Evolutionary conservation across 2,329 filamentous ascomycete genomes (phyloP).

Genomic region (Aspergillus sp.): DNA sequence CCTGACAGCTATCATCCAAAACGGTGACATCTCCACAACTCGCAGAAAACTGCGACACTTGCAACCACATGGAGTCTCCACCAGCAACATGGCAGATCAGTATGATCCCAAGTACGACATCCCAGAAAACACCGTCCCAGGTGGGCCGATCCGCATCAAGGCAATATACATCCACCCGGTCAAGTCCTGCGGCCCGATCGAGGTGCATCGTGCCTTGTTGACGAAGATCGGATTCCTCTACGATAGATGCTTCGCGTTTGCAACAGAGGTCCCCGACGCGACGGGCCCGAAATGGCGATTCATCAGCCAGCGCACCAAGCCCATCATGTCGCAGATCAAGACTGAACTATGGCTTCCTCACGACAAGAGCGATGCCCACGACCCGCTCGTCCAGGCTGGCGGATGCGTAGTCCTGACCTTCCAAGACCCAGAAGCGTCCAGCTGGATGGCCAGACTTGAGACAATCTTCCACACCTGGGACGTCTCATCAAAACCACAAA

Average conservation of each 20-base stretch:
- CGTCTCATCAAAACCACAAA: background rate
- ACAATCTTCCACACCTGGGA: background rate
- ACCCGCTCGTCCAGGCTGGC: conserved; percentile 13
- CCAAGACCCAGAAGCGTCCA: background rate
- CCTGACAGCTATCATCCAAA: background rate
- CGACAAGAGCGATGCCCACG: conserved; percentile 5
- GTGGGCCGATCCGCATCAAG: conserved; percentile 14
- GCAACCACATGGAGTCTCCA: background rate
- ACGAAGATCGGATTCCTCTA: conserved; percentile 20
- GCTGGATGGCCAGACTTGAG: background rate
- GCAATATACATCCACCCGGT: conserved; percentile 20
- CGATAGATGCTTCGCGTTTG: conserved; percentile 20
- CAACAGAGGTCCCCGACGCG: conserved; percentile 7
- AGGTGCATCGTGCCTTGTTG: conserved; percentile 16
- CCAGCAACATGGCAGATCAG: conserved; percentile 3
- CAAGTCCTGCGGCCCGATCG: conserved; percentile 20
- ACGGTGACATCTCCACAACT: background rate
- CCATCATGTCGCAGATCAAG: conserved; percentile 18
- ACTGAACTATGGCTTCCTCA: conserved; percentile 19
- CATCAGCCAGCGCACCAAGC: conserved; percentile 24
- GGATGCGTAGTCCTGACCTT: conserved; percentile 11
- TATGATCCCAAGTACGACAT: background rate
- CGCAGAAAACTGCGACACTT: background rate
- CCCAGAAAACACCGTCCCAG: background rate
- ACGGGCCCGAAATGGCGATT: conserved; percentile 17